A percentile compares a stretch with the other conserved stretches of the same genome.
These are phyloP conservation scores for Mariannaea sp. DNA, from an alignment of 2,329 filamentous ascomycete species.

Conservation along the genomic window DNA sequence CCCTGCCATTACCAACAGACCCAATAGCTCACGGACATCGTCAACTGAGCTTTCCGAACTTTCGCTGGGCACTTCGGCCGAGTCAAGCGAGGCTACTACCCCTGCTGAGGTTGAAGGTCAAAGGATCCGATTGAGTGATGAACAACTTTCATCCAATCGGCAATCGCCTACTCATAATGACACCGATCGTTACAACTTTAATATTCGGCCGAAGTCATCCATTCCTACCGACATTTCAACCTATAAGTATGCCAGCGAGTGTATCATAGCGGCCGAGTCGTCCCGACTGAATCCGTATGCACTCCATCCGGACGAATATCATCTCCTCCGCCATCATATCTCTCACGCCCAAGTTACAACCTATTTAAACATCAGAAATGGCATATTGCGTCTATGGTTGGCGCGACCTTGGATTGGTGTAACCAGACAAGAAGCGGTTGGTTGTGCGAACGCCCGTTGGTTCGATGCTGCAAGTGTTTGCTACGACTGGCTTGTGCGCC, in stretches of 20 bases:
- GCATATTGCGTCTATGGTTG: slow-evolving; percentile 88
- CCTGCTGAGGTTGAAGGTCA: slow-evolving; percentile 52
- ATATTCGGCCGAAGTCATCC: slow-evolving; percentile 76
- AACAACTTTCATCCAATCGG: slow-evolving; percentile 23
- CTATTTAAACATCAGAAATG: slow-evolving; percentile 95
- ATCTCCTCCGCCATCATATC: slow-evolving; percentile 77
- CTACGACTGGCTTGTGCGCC: slow-evolving; percentile 88
- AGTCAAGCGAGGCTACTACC: slow-evolving; percentile 68
- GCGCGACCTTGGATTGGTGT: slow-evolving; percentile 84
- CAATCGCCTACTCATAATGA: slow-evolving; percentile 38
- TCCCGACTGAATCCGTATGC: slow-evolving; percentile 89
- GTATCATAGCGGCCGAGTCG: slow-evolving; percentile 84
- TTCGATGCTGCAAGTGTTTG: slow-evolving; percentile 87
- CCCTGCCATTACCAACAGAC: slow-evolving; percentile 24
- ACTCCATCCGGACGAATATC: slow-evolving; percentile 83
- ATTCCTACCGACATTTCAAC: slow-evolving; percentile 77
- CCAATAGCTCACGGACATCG: slow-evolving; percentile 54
- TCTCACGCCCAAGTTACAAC: slow-evolving; percentile 89
- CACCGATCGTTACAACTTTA: slow-evolving; percentile 51
- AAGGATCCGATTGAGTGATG: slow-evolving; percentile 30
- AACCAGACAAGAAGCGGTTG: slow-evolving; percentile 82
- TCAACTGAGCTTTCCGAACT: slow-evolving; percentile 63
- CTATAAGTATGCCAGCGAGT: slow-evolving; percentile 86
- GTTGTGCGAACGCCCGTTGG: slow-evolving; percentile 87
- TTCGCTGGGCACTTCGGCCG: slow-evolving; percentile 57